Evolutionary conservation across 2,329 filamentous ascomycete species (phyloP).

Genomic region (Neoscytalidium dimidiatum): DNA sequence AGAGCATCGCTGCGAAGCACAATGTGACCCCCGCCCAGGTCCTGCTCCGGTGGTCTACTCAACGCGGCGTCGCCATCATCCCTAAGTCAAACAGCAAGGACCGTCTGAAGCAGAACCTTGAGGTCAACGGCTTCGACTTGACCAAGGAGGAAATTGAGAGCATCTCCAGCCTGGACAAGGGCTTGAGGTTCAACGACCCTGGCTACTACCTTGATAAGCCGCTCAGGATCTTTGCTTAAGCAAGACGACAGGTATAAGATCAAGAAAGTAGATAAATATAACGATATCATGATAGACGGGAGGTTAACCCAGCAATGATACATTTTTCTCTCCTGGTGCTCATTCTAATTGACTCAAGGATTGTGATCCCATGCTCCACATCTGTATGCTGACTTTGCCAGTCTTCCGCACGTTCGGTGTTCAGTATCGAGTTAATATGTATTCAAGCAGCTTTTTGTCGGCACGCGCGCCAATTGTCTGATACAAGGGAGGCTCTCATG

Average conservation of each 20-base stretch:
- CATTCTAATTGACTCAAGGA: no score
- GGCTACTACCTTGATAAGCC: constrained; percentile 30
- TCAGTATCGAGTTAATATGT: no score
- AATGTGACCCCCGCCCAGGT: constrained; percentile 77
- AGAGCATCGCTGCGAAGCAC: constrained; percentile 67
- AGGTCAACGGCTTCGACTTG: constrained; percentile 34
- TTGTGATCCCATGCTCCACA: no score
- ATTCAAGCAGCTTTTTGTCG: no score
- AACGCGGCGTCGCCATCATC: constrained; percentile 76
- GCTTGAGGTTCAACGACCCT: constrained; percentile 36
- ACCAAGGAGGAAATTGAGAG: constrained; percentile 31
- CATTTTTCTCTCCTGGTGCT: background rate
- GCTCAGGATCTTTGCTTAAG: constrained; percentile 30
- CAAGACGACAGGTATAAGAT: background rate
- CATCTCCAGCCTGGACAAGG: constrained; percentile 39
- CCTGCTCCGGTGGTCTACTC: constrained; percentile 83
- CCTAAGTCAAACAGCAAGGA: constrained; percentile 59
- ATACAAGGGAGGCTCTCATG: no score
- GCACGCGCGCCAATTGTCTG: no score
- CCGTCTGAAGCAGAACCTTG: constrained; percentile 36
- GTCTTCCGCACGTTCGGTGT: no score
- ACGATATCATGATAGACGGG: constrained; percentile 14
- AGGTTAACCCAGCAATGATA: constrained; percentile 5
- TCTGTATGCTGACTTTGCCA: background rate
- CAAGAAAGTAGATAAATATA: constrained; percentile 11